Base-by-base conservation (phyloP, 1,139 yeast species). In the Saccharomyces hybrid region DNA sequence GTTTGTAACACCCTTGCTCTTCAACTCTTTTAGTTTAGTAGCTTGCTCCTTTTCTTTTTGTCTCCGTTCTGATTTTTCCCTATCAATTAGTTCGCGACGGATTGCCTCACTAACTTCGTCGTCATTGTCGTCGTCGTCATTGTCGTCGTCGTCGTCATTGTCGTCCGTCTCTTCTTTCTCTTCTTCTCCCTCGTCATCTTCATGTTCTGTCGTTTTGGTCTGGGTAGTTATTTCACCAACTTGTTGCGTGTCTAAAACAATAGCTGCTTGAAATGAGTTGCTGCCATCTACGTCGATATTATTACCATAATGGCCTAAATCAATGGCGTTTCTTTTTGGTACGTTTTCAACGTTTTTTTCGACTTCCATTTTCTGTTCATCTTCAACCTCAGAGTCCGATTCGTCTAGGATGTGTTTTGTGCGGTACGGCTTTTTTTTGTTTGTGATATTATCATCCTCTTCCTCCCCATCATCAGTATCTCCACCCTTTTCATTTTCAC, bases 41-140 rank as follows among this genome's bases (percentile, higher is more conserved):
- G n/a, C 44, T 71, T 49, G 69, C 67, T 55, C 77, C 71, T 42
- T 76, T 75, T 58, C 72, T 74, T 28, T 71, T 72, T 58, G 44
- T 77, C 80, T 24, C n/a, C 21, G 38, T 28, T 24, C 44, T 26
- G 48, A 32, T 31, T 51, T 32, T 27, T 51, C 38, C 28, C 53
- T 42, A 16, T 52, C 53, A 48, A 51, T 42, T 14, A 48, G 29
- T 50, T 55, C 47, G 19, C 51, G 44, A 4, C 44, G 44, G 11
- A 38, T 38, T 27, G 19, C 47, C 21, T 58, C 59, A 31, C 50
- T 54, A 14, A 54, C 54, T 12, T 58, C 56, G 5, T 58, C 42
- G 9, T 51, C 52, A 8, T 51, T 46, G 6, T 52, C 49, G 21
- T 51, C 57, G 19, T 58, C 64, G 2, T 50, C 52, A n/a, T 49